These are phyloP conservation scores for Xylariaceae sp. DNA, from an alignment of 2,329 filamentous ascomycete species.

Conservation along the genomic window DNA sequence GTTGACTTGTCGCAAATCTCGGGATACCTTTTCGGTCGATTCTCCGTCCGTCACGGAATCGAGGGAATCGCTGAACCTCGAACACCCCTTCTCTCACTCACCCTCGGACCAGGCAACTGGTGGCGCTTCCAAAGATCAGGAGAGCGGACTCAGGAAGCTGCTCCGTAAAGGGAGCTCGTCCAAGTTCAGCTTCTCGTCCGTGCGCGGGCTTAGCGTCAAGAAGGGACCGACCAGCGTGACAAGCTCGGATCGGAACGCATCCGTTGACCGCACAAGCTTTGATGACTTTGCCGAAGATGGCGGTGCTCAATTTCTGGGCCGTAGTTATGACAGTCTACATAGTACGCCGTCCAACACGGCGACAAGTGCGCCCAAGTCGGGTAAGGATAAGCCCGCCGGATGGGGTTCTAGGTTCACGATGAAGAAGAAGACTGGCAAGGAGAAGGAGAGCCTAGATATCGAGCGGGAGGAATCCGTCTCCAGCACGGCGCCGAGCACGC, in stretches of 20 bases:
- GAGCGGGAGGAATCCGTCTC: constrained; percentile 36
- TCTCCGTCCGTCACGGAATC: constrained; percentile 58
- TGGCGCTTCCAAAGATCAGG: constrained; percentile 42
- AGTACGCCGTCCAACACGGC: constrained; percentile 54
- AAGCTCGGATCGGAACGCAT: constrained; percentile 52
- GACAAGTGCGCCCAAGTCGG: constrained; percentile 37
- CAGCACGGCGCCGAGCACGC: constrained; percentile 13
- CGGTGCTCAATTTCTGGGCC: constrained; percentile 33
- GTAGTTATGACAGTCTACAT: constrained; percentile 51
- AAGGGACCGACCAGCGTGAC: constrained; percentile 53
- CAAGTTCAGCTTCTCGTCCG: constrained; percentile 58
- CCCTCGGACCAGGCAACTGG: constrained; percentile 46
- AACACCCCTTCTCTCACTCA: constrained; percentile 51
- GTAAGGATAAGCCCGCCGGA: constrained; percentile 41
- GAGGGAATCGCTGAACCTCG: constrained; percentile 52
- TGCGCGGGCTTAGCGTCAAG: constrained; percentile 45
- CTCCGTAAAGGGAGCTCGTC: constrained; percentile 61
- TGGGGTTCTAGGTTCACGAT: constrained; percentile 50
- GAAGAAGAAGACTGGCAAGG: constrained; percentile 52
- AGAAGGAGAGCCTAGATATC: constrained; percentile 51
- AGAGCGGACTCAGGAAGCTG: constrained; percentile 55
- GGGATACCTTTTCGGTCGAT: constrained; percentile 52
- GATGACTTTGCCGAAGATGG: constrained; percentile 48
- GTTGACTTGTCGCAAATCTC: constrained; percentile 48
- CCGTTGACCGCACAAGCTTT: constrained; percentile 52